Evolutionary conservation across 2,329 filamentous ascomycete species (phyloP).

Genomic region (Fusarium guadeloupense): DNA sequence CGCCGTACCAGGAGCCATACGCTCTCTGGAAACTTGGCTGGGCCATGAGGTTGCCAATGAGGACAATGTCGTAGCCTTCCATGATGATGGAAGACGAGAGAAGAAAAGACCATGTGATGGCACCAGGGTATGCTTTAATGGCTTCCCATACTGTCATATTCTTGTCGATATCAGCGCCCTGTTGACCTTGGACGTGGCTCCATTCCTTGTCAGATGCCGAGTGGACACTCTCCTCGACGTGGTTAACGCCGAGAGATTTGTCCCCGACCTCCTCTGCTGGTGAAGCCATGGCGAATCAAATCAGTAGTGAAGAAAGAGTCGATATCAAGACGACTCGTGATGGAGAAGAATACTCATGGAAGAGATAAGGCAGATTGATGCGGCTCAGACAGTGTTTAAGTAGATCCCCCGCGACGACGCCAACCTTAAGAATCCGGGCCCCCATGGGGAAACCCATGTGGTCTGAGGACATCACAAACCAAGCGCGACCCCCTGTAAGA

Average conservation of each 20-base stretch:
- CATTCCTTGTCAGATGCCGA: constrained; percentile 15
- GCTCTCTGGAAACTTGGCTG: constrained; percentile 36
- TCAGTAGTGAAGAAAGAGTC: neutral
- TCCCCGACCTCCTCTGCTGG: neutral
- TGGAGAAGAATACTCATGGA: neutral
- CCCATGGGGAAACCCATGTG: constrained; percentile 5
- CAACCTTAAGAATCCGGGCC: neutral
- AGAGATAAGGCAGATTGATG: neutral
- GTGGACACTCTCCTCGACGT: constrained; percentile 1
- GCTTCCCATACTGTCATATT: constrained; percentile 23
- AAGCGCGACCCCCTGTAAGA: neutral
- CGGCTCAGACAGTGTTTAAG: constrained; percentile 1
- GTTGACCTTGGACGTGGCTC: constrained; percentile 23
- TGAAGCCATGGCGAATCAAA: neutral
- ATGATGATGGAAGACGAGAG: constrained; percentile 40
- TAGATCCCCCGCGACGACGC: neutral
- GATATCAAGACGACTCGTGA: neutral
- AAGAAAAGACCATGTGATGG: constrained; percentile 36
- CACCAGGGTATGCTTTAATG: constrained; percentile 11
- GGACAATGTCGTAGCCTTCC: constrained; percentile 38
- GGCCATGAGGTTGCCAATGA: constrained; percentile 37
- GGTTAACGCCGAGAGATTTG: neutral
- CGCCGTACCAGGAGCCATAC: constrained; percentile 36
- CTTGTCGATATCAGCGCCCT: constrained; percentile 24
- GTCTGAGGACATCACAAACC: neutral